These are phyloP conservation scores for Lasiodiplodia sp. DNA, from an alignment of 2,329 filamentous ascomycete species.

Conservation along the genomic window DNA sequence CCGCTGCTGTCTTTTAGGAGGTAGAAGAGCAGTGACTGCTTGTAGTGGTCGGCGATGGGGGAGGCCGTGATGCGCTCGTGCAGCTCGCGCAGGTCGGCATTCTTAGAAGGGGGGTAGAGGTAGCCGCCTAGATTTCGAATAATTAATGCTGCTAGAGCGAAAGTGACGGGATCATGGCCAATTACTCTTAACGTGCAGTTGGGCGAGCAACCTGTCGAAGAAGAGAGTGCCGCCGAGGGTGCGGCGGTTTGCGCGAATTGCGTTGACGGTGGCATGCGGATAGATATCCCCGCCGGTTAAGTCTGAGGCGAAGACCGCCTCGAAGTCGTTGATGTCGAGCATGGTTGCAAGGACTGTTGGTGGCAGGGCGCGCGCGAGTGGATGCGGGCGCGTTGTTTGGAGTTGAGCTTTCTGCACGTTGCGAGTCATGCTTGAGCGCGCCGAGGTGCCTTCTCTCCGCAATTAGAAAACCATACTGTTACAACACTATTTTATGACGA, in stretches of 20 bases:
- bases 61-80: slow-evolving; percentile 73
- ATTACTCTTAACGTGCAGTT: slow-evolving; percentile 74
- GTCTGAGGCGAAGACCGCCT: slow-evolving; percentile 65
- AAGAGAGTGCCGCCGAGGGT: slow-evolving; percentile 75
- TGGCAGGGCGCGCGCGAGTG: slow-evolving; percentile 33
- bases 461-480: not conserved
- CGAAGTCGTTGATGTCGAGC: slow-evolving; percentile 71
- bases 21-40: slow-evolving; percentile 84
- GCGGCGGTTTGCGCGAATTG: slow-evolving; percentile 72
- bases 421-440: slow-evolving; percentile 25
- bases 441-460: not conserved
- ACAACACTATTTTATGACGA: not conserved
- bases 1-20: slow-evolving; percentile 74
- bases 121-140: slow-evolving; percentile 57
- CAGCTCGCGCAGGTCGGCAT: slow-evolving; percentile 71
- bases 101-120: slow-evolving; percentile 76
- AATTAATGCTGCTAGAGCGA: not conserved
- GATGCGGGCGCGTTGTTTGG: slow-evolving; percentile 22
- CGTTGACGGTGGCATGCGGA: slow-evolving; percentile 61
- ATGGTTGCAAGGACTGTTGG: slow-evolving; percentile 47
- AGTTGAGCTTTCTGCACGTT: slow-evolving; percentile 22
- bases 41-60: slow-evolving; percentile 74
- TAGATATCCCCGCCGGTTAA: slow-evolving; percentile 12
- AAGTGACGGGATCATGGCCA: not conserved
- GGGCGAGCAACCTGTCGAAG: slow-evolving; percentile 77